These are phyloP conservation scores for Phallus indusiatus DNA, from an alignment of 768 basidiomycete species.

Conservation along the genomic window DNA sequence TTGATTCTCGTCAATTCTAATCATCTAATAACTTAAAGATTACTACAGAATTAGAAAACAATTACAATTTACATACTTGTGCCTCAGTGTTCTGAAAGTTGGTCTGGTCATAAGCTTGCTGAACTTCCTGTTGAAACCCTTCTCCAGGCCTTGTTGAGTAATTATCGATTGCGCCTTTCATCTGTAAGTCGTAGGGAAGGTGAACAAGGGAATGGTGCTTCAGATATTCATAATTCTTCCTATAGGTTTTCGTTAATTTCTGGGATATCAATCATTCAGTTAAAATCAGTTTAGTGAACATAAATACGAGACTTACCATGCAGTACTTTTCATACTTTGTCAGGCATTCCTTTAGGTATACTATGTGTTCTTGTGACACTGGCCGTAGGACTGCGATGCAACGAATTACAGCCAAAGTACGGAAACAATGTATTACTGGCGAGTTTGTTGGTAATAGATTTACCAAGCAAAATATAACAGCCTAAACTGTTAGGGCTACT, in stretches of 20 bases:
- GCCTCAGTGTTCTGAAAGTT: conserved; percentile 21
- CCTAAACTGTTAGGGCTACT: too few species aligned
- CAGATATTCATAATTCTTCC: conserved; percentile 22
- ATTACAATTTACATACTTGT: conserved; percentile 16
- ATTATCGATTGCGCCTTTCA: conserved; percentile 22
- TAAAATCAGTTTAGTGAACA: neutral
- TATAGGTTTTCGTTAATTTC: conserved; percentile 11
- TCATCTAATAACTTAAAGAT: neutral
- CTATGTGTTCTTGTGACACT: conserved; percentile 19
- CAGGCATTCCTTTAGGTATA: neutral
- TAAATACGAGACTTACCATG: neutral
- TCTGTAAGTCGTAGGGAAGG: conserved; percentile 16
- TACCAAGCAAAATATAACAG: conserved; percentile 22
- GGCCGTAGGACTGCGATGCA: conserved; percentile 20
- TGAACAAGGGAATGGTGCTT: conserved; percentile 22
- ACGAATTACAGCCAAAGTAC: conserved; percentile 15
- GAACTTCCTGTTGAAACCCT: conserved; percentile 24
- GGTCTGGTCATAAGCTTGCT: conserved; percentile 21
- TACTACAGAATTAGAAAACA: neutral
- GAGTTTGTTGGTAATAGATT: conserved; percentile 20
- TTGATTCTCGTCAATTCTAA: neutral
- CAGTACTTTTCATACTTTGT: neutral
- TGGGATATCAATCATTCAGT: conserved; percentile 1
- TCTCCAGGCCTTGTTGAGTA: conserved; percentile 22
- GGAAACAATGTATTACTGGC: conserved; percentile 20